Conservation (phyloP, 2,329 filamentous ascomycete species). For the Colletotrichum magnum region DNA sequence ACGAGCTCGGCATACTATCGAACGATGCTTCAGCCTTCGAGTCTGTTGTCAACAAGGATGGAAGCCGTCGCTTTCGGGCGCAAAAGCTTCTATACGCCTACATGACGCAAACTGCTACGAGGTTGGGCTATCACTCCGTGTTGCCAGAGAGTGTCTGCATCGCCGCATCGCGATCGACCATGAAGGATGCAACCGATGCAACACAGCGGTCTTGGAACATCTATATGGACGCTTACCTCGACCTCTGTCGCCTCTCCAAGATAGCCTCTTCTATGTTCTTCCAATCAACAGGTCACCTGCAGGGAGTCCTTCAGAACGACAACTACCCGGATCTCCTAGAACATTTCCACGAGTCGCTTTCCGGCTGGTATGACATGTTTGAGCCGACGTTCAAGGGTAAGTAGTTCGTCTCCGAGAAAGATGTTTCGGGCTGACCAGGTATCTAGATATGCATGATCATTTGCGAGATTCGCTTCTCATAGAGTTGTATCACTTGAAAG, state of each 20-base stretch:
- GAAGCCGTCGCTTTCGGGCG: slow-evolving; percentile 21
- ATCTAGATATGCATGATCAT: slow-evolving; percentile 16
- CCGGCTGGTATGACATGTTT: slow-evolving; percentile 40
- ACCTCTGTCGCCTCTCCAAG: slow-evolving; percentile 40
- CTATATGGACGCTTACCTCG: slow-evolving; percentile 42
- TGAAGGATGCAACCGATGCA: not conserved
- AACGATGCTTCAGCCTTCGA: not conserved
- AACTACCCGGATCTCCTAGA: slow-evolving; percentile 42
- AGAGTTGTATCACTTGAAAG: slow-evolving; percentile 43
- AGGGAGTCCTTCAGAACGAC: slow-evolving; percentile 40
- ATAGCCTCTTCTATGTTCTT: slow-evolving; percentile 45
- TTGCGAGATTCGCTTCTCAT: slow-evolving; percentile 39
- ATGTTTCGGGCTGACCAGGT: not conserved
- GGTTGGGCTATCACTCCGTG: slow-evolving; percentile 21
- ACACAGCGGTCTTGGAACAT: slow-evolving; percentile 21
- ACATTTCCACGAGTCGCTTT: slow-evolving; percentile 39
- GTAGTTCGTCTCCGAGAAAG: not conserved
- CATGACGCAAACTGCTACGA: slow-evolving; percentile 41
- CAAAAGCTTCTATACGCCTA: slow-evolving; percentile 43
- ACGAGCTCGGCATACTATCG: slow-evolving; percentile 44
- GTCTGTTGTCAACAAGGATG: not conserved
- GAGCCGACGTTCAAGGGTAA: slow-evolving; percentile 1
- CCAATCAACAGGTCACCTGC: slow-evolving; percentile 40
- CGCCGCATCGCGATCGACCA: not conserved
- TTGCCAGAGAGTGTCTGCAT: slow-evolving; percentile 35